Evolutionary conservation across 257 asterid genomes (phyloP).

Genomic region (Solanum piurae): DNA sequence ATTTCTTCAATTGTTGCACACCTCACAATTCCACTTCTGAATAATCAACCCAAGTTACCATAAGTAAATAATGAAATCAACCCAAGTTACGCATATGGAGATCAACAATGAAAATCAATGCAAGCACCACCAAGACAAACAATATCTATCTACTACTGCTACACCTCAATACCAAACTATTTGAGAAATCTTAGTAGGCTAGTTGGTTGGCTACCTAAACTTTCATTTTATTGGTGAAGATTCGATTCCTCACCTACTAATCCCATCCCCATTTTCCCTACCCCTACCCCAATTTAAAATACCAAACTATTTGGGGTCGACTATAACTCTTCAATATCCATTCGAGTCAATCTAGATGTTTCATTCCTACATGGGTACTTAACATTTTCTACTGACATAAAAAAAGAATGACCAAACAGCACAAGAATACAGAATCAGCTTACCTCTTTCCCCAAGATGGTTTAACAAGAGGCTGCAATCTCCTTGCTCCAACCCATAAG

Average conservation of each 20-base stretch:
- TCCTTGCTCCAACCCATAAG: conserved; percentile 33
- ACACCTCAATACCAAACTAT: neutral
- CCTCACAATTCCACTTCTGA: conserved; percentile 50
- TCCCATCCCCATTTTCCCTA: neutral
- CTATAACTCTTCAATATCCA: neutral
- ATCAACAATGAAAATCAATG: neutral
- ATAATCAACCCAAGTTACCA: neutral
- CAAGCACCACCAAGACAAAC: neutral
- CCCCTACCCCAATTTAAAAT: neutral
- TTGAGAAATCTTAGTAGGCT: neutral
- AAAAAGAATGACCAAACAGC: neutral
- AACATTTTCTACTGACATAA: neutral
- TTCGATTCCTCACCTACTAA: neutral
- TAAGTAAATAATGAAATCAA: neutral
- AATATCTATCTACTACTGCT: neutral
- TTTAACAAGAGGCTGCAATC: conserved; percentile 22
- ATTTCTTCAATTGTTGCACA: conserved; percentile 89
- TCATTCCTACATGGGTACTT: neutral
- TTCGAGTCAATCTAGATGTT: neutral
- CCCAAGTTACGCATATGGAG: neutral
- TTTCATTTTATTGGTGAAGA: neutral
- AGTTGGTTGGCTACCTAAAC: neutral
- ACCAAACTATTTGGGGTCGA: neutral
- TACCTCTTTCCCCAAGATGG: conserved; percentile 35
- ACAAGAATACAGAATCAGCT: neutral